Base-by-base conservation (phyloP, 495 filamentous ascomycete genomes). In the Melanomma pulvis-pyrius region DNA sequence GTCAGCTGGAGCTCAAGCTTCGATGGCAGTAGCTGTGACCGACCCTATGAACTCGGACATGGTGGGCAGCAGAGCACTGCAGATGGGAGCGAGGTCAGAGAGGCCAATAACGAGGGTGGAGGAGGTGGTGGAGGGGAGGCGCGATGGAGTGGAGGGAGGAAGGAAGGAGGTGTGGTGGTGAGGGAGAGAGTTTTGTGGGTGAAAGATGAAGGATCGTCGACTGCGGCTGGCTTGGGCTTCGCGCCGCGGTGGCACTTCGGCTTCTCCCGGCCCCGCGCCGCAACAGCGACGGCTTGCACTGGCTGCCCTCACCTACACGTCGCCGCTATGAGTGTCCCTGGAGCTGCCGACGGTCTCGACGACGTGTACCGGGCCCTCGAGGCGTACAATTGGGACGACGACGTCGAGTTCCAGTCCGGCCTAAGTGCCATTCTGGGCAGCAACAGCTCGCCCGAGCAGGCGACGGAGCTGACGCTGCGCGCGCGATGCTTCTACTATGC, bases 401-500 rank as follows among this genome's bases (percentile, higher is more conserved):
- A 86, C 67, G 71, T 74, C 54, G 82, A 85, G 66, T 86, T 85
- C 66, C 82, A 85, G 72, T 70, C 70, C n/a, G 77, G 77, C 19
- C 71, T 79, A 13, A 65, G 61, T 24, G 79, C 81, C 46, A 81
- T 82, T 32, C 74, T 83, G 24, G 79, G 79, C 24, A 72, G 74
- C 21, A 77, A 76, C 39, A 68, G 78, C 32, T 74, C 77, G 22
- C 78, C 77, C 29, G 75, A 75, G 26, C 79, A 80, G 62, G 70
- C 78, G 22, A 57, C 72, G 11, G 79, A 81, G 28, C 65, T 83
- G 22, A 79, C 77, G 9, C 68, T 81, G 47, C 75, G 79, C 36
- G 81, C 81, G 19, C 76, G 77, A 54, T 81, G 79, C 66, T 83
- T 80, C 73, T 83, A 81, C 73, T 77, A 72, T 56, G 61, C 74